phyloP scores from a whole-genome alignment of 176 grass and related monocot genomes.

The Oropetium thomaeum region DNA sequence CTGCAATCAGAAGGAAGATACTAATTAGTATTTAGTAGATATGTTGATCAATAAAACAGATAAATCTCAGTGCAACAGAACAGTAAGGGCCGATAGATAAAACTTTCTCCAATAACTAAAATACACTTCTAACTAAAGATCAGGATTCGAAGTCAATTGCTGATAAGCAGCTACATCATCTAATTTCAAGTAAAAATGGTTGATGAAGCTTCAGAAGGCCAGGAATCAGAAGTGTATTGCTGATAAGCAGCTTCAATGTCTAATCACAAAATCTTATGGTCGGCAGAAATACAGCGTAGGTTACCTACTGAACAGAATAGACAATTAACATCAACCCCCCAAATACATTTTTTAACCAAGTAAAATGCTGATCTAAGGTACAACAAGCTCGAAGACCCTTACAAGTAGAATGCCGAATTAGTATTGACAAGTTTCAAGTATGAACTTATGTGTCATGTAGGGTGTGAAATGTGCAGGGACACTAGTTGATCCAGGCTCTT shows the following conservation, averaged over 20 bases:
- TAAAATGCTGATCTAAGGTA: neutral
- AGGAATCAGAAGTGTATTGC: neutral
- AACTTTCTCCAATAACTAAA: neutral
- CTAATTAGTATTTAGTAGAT: slow-evolving; percentile 22
- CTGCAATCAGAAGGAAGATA: slow-evolving; percentile 45
- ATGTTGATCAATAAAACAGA: slow-evolving; percentile 26
- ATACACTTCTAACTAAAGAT: neutral
- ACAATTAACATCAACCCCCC: neutral
- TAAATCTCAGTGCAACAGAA: slow-evolving; percentile 16
- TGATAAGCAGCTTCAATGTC: neutral
- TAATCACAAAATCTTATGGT: neutral
- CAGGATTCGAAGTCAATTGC: neutral
- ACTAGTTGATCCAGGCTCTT: neutral
- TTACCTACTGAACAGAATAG: neutral
- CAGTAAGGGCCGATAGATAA: slow-evolving; percentile 1
- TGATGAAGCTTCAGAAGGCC: neutral
- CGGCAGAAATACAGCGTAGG: neutral
- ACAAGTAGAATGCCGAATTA: neutral
- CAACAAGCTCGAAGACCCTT: neutral
- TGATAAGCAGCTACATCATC: slow-evolving; percentile 6
- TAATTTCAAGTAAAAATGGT: neutral
- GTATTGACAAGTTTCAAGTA: neutral
- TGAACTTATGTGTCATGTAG: neutral
- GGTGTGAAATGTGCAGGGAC: neutral
- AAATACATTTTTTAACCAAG: neutral